These are phyloP conservation scores for Lepidium sativum DNA, from an alignment of 345 rosid genomes.

Conservation along the genomic window DNA sequence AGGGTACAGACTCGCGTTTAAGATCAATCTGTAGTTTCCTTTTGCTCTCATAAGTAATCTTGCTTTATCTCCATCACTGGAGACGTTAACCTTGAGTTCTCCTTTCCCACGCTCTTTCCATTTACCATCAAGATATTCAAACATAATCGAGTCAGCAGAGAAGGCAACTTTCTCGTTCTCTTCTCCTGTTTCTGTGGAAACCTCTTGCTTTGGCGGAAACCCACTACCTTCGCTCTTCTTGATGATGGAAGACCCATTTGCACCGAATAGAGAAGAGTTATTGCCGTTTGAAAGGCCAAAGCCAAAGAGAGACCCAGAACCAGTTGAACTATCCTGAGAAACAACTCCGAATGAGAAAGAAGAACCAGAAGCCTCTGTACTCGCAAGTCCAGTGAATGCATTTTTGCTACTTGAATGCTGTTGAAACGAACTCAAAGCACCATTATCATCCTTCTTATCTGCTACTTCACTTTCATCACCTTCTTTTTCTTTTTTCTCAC, in stretches of 20 bases:
- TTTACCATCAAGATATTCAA: conserved; percentile 57
- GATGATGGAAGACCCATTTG: conserved; percentile 39
- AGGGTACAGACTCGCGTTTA: conserved; percentile 81
- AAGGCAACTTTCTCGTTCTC: conserved; percentile 78
- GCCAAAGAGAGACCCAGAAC: conserved; percentile 40
- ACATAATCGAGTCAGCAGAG: conserved; percentile 67
- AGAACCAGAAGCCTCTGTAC: conserved; percentile 69
- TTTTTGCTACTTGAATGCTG: conserved; percentile 94
- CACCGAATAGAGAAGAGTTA: conserved; percentile 47
- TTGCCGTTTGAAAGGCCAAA: conserved; percentile 55
- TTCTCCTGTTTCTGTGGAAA: conserved; percentile 85
- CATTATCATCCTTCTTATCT: conserved; percentile 37
- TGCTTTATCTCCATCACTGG: conserved; percentile 49
- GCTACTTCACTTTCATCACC: conserved; percentile 29
- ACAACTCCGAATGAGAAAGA: conserved; percentile 61
- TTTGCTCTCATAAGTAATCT: conserved; percentile 84
- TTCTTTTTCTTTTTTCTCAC: conserved; percentile 32
- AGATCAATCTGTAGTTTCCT: conserved; percentile 82
- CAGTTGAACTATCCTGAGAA: conserved; percentile 46
- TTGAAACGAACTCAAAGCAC: conserved; percentile 66
- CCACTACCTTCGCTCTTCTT: conserved; percentile 53
- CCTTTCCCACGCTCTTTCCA: conserved; percentile 99
- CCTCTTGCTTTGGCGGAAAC: conserved; percentile 69
- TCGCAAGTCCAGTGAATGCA: conserved; percentile 89
- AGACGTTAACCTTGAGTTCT: conserved; percentile 76